Base-by-base conservation (phyloP, 352 stramenopile species). In the Pythium sp. region DNA sequence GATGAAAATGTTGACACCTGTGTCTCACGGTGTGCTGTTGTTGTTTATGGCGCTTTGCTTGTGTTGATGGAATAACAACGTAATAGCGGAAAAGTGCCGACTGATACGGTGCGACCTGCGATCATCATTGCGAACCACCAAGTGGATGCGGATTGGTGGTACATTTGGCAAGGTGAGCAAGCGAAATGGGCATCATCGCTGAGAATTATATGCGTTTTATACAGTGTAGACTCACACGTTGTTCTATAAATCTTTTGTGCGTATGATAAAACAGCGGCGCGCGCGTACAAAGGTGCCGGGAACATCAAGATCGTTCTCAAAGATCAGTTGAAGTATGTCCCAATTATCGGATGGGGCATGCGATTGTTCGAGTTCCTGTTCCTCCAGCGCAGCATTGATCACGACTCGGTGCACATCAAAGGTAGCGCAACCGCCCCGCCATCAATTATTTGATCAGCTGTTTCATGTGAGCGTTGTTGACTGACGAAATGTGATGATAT, bases 291-390 rank as follows among this genome's bases (percentile, higher is more conserved):
- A 0, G 84, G 82, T 28, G 83, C 88, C 7, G 89, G 89, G 11
- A 92, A 95, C 76, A 78, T 97, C 63, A 97, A 97, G 78, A 96
- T 97, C 65, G 92, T 96, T 63, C 84, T 97, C 28, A 97, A 97
- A 77, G 84, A 95, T 56, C 86, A 96, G 72, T 85, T 96, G 67
- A 95, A 95, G 74, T 89, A 92, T 58, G 72, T 97, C 36, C 91
- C 91, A 30, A 79, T 97, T 64, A 82, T 96, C 30, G 91, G 91
- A 58, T 97, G 91, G 91, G 89, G 88, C 63, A 93, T 97, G 87
- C 83, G 86, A 0, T 72, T 94, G 64, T 96, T 98, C 47, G 87
- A 97, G 67, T 98, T 98, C 70, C 79, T 97, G 41, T 97, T 97
- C 63, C 72, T 98, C 47, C 73, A 78, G 36, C 87, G 92, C 59